These are phyloP conservation scores for Inonotus hispidus DNA, from an alignment of 1,284 basidiomycete genomes.

Conservation along the genomic window DNA sequence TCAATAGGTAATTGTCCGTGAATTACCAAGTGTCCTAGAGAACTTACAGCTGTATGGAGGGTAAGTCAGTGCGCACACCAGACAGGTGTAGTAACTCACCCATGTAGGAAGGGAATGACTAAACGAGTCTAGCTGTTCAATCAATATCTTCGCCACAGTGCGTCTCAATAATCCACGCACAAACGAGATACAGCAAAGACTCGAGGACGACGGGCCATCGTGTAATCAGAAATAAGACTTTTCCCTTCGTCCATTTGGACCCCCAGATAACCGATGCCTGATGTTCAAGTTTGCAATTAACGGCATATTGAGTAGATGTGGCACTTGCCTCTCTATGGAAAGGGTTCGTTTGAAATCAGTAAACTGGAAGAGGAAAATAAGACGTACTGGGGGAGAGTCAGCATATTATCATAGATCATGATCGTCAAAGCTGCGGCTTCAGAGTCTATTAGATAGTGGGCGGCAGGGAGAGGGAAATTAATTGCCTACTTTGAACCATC, in stretches of 20 bases:
- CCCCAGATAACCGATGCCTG: conserved; percentile 1
- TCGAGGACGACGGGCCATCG: conserved; percentile 9
- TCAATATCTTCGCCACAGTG: neutral
- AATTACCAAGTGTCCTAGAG: neutral
- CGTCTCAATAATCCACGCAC: neutral
- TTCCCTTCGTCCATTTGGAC: neutral
- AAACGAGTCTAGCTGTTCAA: neutral
- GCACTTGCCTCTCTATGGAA: neutral
- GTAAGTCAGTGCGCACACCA: neutral
- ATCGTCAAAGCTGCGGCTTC: neutral
- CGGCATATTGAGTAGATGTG: neutral
- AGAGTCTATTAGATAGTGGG: neutral
- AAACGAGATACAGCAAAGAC: neutral
- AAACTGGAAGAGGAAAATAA: neutral
- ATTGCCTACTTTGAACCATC: conserved; percentile 1
- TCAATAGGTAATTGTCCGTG: neutral
- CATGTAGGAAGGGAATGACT: neutral
- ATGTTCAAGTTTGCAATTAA: neutral
- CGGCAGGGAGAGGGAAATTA: neutral
- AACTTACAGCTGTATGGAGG: neutral
- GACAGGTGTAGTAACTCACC: neutral
- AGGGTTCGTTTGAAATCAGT: neutral
- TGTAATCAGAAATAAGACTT: conserved; percentile 3
- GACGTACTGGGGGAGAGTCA: conserved; percentile 6
- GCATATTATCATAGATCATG: conserved; percentile 2